Evolutionary conservation across 805 yeast species (phyloP), one percentile per base, ranked within the genome.

Genomic region (Schwanniomyces yamadae): DNA sequence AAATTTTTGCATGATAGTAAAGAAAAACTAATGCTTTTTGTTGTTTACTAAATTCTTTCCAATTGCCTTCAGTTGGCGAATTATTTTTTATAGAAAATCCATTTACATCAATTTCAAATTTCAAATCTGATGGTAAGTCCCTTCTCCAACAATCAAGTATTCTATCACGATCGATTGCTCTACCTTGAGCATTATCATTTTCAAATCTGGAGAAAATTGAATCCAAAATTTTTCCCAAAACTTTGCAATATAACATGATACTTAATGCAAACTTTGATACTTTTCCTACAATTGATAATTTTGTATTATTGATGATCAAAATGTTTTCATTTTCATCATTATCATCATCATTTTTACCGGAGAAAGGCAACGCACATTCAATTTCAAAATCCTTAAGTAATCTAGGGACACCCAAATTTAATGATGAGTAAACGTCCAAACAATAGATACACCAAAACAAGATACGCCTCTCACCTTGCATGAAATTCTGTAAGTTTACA

Each of bases 401-500:
- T 44, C 95, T 66, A 4, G 96, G 96, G 24, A 86, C 85, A 30
- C 96, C 96, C 31, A 88, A 61, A 40, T 80, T 80, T 41, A 85
- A 71, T 3, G 91, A 78, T 17, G 86, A 69, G 52, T 85, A 85
- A 3, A 80, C 72, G 55, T 89, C 96, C 44, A 89, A 66, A 19
- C 80, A 71, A 57, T 85, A 88, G 28, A 82, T 75, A 44, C 87
- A 79, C 96, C 96, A 89, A 49, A 89, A 89, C 25, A 86, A 59
- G 23, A 85, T 75, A 54, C 95, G 75, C 44, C 96, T 71, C 52
- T 85, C 87, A 43, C 90, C 89, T 58, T 84, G 93, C 63, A 83
- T 90, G 41, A 78, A 70, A 45, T 73, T 75, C 16, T 80, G 74
- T 29, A 84, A 76, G 20, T 60, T 49, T 11, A 55, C 56, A 28